Evolutionary conservation across 2,329 filamentous ascomycete genomes (phyloP).

Genomic region (Fusarium clavum): DNA sequence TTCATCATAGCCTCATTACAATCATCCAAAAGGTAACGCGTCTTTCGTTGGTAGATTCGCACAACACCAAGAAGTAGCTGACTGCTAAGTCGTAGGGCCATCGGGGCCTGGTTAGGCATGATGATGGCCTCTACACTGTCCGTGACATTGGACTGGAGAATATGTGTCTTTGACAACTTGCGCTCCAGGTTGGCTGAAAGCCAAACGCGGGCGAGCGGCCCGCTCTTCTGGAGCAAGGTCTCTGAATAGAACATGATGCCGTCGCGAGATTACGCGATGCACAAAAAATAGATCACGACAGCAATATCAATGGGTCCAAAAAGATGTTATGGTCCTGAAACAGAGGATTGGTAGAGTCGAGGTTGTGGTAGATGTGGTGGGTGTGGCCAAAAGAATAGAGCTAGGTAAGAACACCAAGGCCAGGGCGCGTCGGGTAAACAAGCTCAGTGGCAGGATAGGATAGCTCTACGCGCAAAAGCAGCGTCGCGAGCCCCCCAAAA

Average conservation of each 20-base stretch:
- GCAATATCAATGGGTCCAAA: slow-evolving; percentile 21
- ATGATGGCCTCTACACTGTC: slow-evolving; percentile 97
- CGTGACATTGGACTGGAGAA: slow-evolving; percentile 92
- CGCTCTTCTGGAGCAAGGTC: slow-evolving; percentile 94
- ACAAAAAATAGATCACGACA: slow-evolving; percentile 32
- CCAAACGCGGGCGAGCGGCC: slow-evolving; percentile 97
- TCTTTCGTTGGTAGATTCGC: slow-evolving; percentile 96
- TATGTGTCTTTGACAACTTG: slow-evolving; percentile 97
- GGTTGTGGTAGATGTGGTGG: slow-evolving; percentile 15
- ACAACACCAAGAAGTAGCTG: slow-evolving; percentile 96
- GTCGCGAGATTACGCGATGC: slow-evolving; percentile 48
- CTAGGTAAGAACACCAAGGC: slow-evolving; percentile 48
- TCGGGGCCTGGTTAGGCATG: slow-evolving; percentile 89
- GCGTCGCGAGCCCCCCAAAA: slow-evolving; percentile 48
- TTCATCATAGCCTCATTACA: slow-evolving; percentile 98
- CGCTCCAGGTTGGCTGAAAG: slow-evolving; percentile 97
- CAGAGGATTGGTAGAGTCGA: slow-evolving; percentile 26
- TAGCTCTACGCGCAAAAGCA: slow-evolving; percentile 48
- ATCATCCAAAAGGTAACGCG: slow-evolving; percentile 94
- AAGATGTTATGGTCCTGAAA: slow-evolving; percentile 9
- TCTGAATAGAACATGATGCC: slow-evolving; percentile 95
- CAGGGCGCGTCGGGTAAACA: slow-evolving; percentile 52
- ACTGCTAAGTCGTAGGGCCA: slow-evolving; percentile 92
- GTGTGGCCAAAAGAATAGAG: slow-evolving; percentile 34
- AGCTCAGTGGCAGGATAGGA: slow-evolving; percentile 49